Evolutionary conservation across 495 filamentous ascomycete species (phyloP), one percentile per base, ranked within the genome.

Genomic region (Talaromyces trachyspermus): DNA sequence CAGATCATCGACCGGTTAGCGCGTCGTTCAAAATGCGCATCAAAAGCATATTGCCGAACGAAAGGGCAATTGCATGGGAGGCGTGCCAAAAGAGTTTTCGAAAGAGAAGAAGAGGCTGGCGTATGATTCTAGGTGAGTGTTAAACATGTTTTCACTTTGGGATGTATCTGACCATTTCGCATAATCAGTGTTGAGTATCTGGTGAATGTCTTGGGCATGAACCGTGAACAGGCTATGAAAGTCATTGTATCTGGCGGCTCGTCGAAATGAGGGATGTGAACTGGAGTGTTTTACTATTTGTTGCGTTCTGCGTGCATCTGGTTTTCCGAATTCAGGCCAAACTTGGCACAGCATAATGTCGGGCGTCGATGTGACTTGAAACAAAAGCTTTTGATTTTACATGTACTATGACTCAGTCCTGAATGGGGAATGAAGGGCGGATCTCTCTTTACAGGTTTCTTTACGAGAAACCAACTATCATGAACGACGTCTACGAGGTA

Each of bases 1-100:
- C 86, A 8, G 92, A 98, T 60, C 92, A 98, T 67, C 76, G 92
- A 51, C 92, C 92, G 6, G 94, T 98, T 43, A 94, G 80, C 54
- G 92, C 86, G 0, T 65, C 71, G 24, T 95, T 98, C 64, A 77
- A 74, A 54, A 75, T 95, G 26, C 77, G 83, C 22, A 73, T 95
- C 27, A 97, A 96, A 69, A 85, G 76, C 0, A 84, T 96, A 24
- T 68, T 77, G 50, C 74, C 77, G 8, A 72, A 79, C 54, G 74
- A 81, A 64, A 76, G 88, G 41, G 77, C 73, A 1, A 56, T 58
- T 27, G 75, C 77, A 19, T 87, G 81, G 88, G 81, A 85, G 48
- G 61, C 71, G 44, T 90, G 84, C 55, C 77, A 85, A 52, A 66
- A 82, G 69, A 78, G 35, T 92, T 91, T 64, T 78, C 86, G 54